Conservation (phyloP, 441 rosid species). For the Aleurites moluccanus region DNA sequence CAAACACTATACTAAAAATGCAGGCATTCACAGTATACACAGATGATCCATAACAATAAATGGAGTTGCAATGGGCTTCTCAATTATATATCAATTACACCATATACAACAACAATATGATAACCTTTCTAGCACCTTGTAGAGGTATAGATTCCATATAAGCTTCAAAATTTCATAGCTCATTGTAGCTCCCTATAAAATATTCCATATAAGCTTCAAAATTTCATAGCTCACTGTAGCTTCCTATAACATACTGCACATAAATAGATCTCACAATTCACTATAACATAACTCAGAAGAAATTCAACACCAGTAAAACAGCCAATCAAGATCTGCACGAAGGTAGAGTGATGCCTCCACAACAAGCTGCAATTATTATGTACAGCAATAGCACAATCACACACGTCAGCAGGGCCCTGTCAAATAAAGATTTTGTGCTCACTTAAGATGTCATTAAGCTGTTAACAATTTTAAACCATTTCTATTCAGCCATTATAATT, state of each 20-base stretch:
- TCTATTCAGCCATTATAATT: not conserved
- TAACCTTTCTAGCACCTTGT: conserved; percentile 14
- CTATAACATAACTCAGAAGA: conserved; percentile 22
- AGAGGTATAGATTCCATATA: conserved; percentile 8
- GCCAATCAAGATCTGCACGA: conserved; percentile 78
- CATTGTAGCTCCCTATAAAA: too few relatives aligned
- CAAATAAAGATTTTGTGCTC: conserved; percentile 10
- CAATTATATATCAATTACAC: conserved; percentile 5
- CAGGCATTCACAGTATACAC: conserved; percentile 33
- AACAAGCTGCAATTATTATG: conserved; percentile 79
- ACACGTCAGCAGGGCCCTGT: conserved; percentile 82
- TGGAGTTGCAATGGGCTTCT: conserved; percentile 15
- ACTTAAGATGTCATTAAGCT: not conserved
- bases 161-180: too few relatives aligned
- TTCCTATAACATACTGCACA: conserved; percentile 9
- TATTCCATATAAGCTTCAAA: conserved; percentile 17
- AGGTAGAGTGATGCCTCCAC: conserved; percentile 87
- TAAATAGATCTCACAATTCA: conserved; percentile 19
- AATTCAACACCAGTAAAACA: conserved; percentile 15
- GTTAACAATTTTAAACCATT: conserved; percentile 8
- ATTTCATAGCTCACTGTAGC: conserved; percentile 9
- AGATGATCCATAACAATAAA: conserved; percentile 6
- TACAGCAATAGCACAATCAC: conserved; percentile 76
- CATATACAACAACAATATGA: conserved; percentile 8
- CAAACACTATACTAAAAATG: conserved; percentile 18